A percentile compares a stretch with the other conserved stretches of the same genome.
Conservation (phyloP, 352 stramenopile species). For the Halophytophthora polymorphica region DNA sequence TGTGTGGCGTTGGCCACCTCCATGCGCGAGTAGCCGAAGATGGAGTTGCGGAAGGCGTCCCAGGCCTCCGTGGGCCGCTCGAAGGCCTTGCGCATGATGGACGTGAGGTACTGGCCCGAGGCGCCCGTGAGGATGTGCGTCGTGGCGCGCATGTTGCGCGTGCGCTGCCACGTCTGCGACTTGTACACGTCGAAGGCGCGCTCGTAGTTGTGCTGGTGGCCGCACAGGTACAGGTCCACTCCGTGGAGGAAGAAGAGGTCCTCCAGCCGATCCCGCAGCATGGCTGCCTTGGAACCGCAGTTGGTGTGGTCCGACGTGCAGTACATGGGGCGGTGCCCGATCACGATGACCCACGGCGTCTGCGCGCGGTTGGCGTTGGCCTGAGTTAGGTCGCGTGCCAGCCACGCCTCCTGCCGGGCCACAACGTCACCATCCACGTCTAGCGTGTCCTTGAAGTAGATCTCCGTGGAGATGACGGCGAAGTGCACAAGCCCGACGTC, state of each 20-base stretch:
- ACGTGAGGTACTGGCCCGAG: constrained; percentile 80
- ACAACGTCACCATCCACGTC: constrained; percentile 50
- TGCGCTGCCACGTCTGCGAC: constrained; percentile 52
- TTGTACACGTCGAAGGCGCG: constrained; percentile 82
- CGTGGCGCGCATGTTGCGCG: constrained; percentile 80
- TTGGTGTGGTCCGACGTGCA: constrained; percentile 81
- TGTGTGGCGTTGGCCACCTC: constrained; percentile 86
- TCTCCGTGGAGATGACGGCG: constrained; percentile 82
- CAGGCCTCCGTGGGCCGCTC: constrained; percentile 56
- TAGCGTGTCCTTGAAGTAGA: constrained; percentile 81
- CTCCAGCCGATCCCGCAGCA: constrained; percentile 67
- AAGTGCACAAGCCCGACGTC: constrained; percentile 88
- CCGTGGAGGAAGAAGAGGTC: constrained; percentile 76
- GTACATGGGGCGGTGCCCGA: constrained; percentile 87
- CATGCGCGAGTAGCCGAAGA: constrained; percentile 87
- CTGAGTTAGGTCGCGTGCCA: constrained; percentile 49
- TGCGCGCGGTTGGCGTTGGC: constrained; percentile 64
- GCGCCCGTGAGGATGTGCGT: constrained; percentile 89
- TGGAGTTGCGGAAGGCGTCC: constrained; percentile 84
- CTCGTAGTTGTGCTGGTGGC: constrained; percentile 92
- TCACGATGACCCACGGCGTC: constrained; percentile 81
- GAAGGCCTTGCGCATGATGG: constrained; percentile 77
- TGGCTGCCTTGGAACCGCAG: constrained; percentile 56
- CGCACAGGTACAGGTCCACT: constrained; percentile 87
- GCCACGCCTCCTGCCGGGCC: constrained; percentile 61